A percentile compares a stretch with the other conserved stretches of the same genome.
phyloP scores from a whole-genome alignment of 2,329 filamentous ascomycete species.

The Apiospora arundinis region DNA sequence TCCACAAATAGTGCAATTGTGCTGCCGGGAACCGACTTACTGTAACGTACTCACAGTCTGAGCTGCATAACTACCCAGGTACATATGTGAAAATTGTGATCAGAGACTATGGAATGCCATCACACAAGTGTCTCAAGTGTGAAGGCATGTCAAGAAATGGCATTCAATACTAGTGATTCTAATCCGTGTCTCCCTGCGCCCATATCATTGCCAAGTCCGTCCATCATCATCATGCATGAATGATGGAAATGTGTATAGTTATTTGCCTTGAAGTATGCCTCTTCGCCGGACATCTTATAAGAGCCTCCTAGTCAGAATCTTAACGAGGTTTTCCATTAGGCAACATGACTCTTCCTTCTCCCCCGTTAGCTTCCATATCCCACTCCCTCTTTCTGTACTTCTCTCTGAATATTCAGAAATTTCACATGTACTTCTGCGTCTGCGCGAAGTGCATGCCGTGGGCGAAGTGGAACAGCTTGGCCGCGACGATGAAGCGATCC shows the following conservation, averaged over 20 bases:
- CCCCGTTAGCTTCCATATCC: background rate
- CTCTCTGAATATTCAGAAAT: background rate
- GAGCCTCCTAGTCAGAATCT: background rate
- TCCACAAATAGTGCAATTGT: too few relatives aligned
- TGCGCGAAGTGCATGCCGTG: conserved; percentile 59
- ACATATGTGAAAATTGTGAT: too few relatives aligned
- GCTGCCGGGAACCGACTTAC: background rate
- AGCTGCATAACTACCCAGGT: too few relatives aligned
- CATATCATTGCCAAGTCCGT: background rate
- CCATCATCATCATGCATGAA: background rate
- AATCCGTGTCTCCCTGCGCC: background rate
- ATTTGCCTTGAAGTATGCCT: background rate
- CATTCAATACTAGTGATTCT: background rate
- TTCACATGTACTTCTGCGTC: conserved; percentile 39
- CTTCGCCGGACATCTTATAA: background rate
- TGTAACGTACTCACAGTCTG: too few relatives aligned
- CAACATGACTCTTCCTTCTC: too few relatives aligned
- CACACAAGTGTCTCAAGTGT: too few relatives aligned
- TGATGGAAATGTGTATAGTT: background rate
- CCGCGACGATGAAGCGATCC: conserved; percentile 60
- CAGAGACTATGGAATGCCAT: too few relatives aligned
- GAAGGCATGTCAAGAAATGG: too few relatives aligned
- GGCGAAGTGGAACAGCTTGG: conserved; percentile 66
- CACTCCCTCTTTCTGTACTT: background rate
- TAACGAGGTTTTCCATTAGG: background rate